These are phyloP conservation scores for Platismatia glauca DNA, from an alignment of 495 filamentous ascomycete genomes.

Conservation along the genomic window DNA sequence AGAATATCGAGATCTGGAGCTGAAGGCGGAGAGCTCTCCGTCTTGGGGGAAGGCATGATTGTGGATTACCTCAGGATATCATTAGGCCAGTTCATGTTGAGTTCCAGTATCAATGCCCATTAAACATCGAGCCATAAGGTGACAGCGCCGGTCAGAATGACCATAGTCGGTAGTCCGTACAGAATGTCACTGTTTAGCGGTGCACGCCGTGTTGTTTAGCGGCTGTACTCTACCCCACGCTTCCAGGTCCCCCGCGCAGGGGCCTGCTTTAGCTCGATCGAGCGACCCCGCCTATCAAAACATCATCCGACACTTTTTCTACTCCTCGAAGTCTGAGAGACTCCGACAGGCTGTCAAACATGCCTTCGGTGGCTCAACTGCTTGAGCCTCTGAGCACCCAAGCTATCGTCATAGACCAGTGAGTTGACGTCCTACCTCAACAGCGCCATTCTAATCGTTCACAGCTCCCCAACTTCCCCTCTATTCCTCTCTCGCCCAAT, in stretches of 20 bases:
- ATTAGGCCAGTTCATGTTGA: background rate
- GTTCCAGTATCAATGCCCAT: background rate
- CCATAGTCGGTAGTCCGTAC: too few relatives aligned
- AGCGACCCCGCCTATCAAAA: background rate
- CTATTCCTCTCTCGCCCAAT: constrained; percentile 61
- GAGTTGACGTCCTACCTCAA: background rate
- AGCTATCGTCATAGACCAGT: constrained; percentile 16
- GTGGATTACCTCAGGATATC: background rate
- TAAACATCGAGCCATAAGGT: background rate
- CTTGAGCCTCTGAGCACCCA: constrained; percentile 13
- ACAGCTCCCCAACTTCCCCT: constrained; percentile 17
- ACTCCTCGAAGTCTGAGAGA: too few relatives aligned
- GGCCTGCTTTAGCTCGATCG: background rate
- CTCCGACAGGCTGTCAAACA: background rate
- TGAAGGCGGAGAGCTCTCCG: constrained; percentile 30
- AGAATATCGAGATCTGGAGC: constrained; percentile 79
- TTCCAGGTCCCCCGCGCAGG: background rate
- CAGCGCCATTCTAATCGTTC: background rate
- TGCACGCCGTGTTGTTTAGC: background rate
- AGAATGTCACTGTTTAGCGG: background rate
- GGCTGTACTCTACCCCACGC: constrained; percentile 3
- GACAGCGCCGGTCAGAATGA: too few relatives aligned
- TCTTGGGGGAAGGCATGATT: constrained; percentile 17
- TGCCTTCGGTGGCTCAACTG: constrained; percentile 11
- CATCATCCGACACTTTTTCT: background rate